Evolutionary conservation across 2,329 filamentous ascomycete species (phyloP).

Genomic region (Nannizzia gypsea): DNA sequence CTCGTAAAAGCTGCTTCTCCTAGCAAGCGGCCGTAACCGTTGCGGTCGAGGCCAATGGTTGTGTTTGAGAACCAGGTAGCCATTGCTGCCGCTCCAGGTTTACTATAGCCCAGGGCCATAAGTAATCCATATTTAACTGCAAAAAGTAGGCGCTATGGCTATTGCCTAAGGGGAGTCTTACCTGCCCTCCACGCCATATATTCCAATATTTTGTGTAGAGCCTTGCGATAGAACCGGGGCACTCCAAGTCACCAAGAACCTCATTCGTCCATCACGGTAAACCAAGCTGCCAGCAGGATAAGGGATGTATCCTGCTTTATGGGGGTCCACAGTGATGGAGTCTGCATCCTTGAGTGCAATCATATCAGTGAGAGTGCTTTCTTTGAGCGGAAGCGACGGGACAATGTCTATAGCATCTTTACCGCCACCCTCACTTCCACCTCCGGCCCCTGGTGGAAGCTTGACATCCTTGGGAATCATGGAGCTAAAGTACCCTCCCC

Average conservation of each 20-base stretch:
- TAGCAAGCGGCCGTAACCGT: too few species aligned
- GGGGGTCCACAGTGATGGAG: constrained; percentile 39
- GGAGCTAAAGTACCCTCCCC: too few species aligned
- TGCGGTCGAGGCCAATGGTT: neutral
- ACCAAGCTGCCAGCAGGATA: constrained; percentile 38
- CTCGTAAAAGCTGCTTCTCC: too few species aligned
- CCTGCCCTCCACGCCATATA: neutral
- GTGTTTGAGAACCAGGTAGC: neutral
- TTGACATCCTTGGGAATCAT: too few species aligned
- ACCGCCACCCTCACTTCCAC: too few species aligned
- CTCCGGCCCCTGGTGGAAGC: too few species aligned
- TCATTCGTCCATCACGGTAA: constrained; percentile 36
- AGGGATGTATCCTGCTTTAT: constrained; percentile 39
- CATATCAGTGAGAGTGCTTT: constrained; percentile 19
- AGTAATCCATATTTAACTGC: too few species aligned
- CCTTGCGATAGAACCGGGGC: constrained; percentile 22
- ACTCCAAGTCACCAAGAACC: constrained; percentile 36
- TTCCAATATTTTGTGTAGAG: neutral
- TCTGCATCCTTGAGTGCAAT: constrained; percentile 31
- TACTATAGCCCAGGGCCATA: neutral
- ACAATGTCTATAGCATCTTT: too few species aligned
- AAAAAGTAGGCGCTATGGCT: too few species aligned
- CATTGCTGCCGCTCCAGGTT: neutral
- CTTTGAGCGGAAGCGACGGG: constrained; percentile 15
- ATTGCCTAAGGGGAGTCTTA: neutral